Evolutionary conservation across 2,329 filamentous ascomycete genomes (phyloP).

Genomic region (Furcasterigmium furcatum): DNA sequence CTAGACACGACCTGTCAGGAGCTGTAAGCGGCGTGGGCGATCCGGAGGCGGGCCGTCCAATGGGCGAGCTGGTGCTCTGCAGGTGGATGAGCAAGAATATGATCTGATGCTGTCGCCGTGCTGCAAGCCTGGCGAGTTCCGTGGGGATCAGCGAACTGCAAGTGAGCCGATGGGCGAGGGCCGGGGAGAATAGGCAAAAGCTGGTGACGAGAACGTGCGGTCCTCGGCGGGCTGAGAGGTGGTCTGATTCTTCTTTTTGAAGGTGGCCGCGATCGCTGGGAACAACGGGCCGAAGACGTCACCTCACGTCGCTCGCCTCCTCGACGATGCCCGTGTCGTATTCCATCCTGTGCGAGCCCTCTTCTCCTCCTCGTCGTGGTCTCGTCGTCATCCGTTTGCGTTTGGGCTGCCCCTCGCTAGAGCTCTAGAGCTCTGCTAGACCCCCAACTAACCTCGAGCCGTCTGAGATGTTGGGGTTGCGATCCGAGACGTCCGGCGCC

Average conservation of each 20-base stretch:
- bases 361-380: background rate
- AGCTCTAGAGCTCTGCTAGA: no score
- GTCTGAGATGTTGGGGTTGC: no score
- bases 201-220: no score
- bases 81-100: background rate
- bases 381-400: background rate
- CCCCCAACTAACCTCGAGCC: no score
- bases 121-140: background rate
- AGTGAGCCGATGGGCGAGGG: background rate
- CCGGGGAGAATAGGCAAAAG: no score
- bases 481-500: no score
- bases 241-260: background rate
- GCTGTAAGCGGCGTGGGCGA: background rate
- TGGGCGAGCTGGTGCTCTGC: background rate
- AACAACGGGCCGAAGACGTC: background rate
- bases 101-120: background rate
- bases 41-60: background rate
- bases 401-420: background rate
- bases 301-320: background rate
- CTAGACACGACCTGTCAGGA: conserved; percentile 1
- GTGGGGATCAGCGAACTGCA: background rate
- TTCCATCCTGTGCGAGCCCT: background rate
- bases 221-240: no score
- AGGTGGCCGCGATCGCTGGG: background rate
- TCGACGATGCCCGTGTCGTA: background rate